phyloP scores from a whole-genome alignment of 2,329 filamentous ascomycete species.

The Ceratocystis papillata region DNA sequence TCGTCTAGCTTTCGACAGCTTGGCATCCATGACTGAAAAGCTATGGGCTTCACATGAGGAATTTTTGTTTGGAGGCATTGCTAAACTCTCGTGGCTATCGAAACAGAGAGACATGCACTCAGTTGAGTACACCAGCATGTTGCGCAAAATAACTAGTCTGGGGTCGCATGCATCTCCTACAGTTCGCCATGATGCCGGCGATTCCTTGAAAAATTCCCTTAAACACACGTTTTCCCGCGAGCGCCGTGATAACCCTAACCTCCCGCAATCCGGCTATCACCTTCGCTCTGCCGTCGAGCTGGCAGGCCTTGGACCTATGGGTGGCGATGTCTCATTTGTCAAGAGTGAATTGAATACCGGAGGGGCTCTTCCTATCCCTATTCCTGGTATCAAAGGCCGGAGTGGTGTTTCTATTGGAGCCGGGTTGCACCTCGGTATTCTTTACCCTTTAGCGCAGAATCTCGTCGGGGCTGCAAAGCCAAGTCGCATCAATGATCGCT shows the following conservation, averaged over 20 bases:
- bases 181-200: conserved; percentile 74
- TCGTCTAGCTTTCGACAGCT: conserved; percentile 64
- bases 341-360: conserved; percentile 83
- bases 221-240: conserved; percentile 74
- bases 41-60: conserved; percentile 93
- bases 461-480: conserved; percentile 45
- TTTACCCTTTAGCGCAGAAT: conserved; percentile 64
- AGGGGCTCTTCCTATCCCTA: conserved; percentile 59
- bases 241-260: conserved; percentile 68
- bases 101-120: conserved; percentile 58
- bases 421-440: conserved; percentile 66
- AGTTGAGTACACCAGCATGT: conserved; percentile 66
- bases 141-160: conserved; percentile 81
- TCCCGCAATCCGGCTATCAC: conserved; percentile 74
- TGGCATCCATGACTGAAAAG: conserved; percentile 78
- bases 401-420: conserved; percentile 75
- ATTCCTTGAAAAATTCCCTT: conserved; percentile 80
- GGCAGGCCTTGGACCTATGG: conserved; percentile 74
- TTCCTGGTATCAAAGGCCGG: conserved; percentile 56
- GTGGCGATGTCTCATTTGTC: conserved; percentile 85
- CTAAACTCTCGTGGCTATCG: conserved; percentile 66
- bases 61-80: conserved; percentile 62
- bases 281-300: conserved; percentile 68
- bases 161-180: conserved; percentile 65
- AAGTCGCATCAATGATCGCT: conserved; percentile 85